Conservation (phyloP, 2,329 filamentous ascomycete genomes). For the Sporothrix brasiliensis region DNA sequence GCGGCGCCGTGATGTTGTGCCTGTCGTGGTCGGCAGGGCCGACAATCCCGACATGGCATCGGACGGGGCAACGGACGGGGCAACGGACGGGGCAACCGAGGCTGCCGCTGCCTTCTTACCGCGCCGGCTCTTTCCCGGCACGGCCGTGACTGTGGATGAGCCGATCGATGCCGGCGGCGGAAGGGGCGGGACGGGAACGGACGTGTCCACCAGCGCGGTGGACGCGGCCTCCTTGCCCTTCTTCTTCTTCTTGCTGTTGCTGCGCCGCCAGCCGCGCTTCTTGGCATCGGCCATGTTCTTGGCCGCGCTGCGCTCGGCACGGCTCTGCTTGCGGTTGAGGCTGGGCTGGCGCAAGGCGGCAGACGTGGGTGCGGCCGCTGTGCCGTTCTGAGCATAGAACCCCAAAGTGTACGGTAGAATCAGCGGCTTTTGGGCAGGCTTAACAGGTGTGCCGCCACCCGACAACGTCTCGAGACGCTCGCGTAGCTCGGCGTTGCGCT, state of each 20-base stretch:
- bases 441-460: slow-evolving; percentile 41
- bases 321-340: slow-evolving; percentile 54
- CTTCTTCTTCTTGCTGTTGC: slow-evolving; percentile 48
- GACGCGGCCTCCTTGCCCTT: slow-evolving; percentile 38
- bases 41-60: no score
- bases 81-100: background rate
- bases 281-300: slow-evolving; percentile 66
- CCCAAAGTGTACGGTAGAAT: slow-evolving; percentile 40
- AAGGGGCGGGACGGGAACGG: background rate
- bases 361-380: slow-evolving; percentile 41
- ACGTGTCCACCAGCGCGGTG: background rate
- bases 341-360: slow-evolving; percentile 46
- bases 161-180: slow-evolving; percentile 31
- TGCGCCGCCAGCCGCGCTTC: slow-evolving; percentile 56
- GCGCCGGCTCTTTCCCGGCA: slow-evolving; percentile 16
- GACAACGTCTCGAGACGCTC: slow-evolving; percentile 61
- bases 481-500: slow-evolving; percentile 45
- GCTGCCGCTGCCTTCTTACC: slow-evolving; percentile 4
- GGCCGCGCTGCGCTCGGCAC: slow-evolving; percentile 62
- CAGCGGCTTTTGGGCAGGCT: slow-evolving; percentile 20
- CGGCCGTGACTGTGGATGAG: slow-evolving; percentile 20
- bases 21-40: slow-evolving; percentile 2
- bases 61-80: background rate
- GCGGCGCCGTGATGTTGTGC: background rate
- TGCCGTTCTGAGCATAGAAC: background rate